phyloP scores from a whole-genome alignment of 2,329 filamentous ascomycete species.

The Fusarium setosum region DNA sequence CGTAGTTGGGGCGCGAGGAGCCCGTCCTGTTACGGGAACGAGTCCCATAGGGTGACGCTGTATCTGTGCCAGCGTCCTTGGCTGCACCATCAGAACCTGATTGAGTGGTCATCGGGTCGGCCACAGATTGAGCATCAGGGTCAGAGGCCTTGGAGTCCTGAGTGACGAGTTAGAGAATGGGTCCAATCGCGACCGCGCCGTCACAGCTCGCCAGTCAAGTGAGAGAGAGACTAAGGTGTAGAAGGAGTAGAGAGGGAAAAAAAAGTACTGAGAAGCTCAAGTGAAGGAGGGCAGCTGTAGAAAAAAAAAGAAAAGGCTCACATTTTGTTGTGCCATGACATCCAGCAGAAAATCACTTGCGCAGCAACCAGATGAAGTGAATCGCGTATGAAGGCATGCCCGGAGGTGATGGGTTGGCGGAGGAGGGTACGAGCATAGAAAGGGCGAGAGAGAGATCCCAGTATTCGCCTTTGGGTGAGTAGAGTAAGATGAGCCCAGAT shows the following conservation, averaged over 20 bases:
- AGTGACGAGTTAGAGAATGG: slow-evolving; percentile 33
- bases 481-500: not conserved
- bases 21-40: slow-evolving; percentile 90
- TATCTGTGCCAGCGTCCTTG: slow-evolving; percentile 63
- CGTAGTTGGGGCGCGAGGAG: slow-evolving; percentile 89
- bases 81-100: slow-evolving; percentile 58
- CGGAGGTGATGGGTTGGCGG: slow-evolving; percentile 40
- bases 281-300: slow-evolving; percentile 32
- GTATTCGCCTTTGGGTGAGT: slow-evolving; percentile 6
- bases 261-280: slow-evolving; percentile 23
- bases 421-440: slow-evolving; percentile 33
- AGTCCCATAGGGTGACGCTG: slow-evolving; percentile 84
- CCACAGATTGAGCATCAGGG: slow-evolving; percentile 46
- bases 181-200: slow-evolving; percentile 34
- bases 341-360: slow-evolving; percentile 48
- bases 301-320: slow-evolving; percentile 39
- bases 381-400: slow-evolving; percentile 48
- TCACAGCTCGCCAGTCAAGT: slow-evolving; percentile 26
- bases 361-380: slow-evolving; percentile 48
- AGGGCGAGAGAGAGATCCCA: slow-evolving; percentile 13
- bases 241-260: slow-evolving; percentile 20
- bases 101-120: slow-evolving; percentile 60
- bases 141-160: slow-evolving; percentile 52
- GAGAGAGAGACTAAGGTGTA: slow-evolving; percentile 16
- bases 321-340: slow-evolving; percentile 55